Evolutionary conservation across 164 flowering plant species (phyloP).

Genomic region (Cinnamomum micranthum): DNA sequence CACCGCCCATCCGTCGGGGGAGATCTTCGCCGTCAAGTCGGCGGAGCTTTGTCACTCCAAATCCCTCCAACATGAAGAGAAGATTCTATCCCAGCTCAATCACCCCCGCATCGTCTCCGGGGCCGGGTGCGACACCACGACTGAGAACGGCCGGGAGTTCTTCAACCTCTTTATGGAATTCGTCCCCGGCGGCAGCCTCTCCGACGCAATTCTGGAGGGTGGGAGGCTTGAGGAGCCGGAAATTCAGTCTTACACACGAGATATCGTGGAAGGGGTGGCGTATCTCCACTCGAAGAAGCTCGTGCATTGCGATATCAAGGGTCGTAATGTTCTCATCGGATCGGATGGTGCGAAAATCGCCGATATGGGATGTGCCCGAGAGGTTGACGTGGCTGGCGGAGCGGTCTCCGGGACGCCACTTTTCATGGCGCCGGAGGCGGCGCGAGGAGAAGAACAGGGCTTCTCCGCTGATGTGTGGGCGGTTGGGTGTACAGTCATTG

Average conservation of each 20-base stretch:
- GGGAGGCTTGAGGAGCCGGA: constrained; percentile 37
- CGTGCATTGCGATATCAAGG: constrained; percentile 82
- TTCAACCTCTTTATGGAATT: constrained; percentile 73
- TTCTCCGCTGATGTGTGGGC: constrained; percentile 77
- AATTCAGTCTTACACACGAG: constrained; percentile 29
- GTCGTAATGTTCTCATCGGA: constrained; percentile 53
- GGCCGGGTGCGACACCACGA: constrained; percentile 40
- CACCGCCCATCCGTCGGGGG: constrained; percentile 38
- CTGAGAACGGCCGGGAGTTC: constrained; percentile 25
- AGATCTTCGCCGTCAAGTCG: constrained; percentile 64
- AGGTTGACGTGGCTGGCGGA: constrained; percentile 11
- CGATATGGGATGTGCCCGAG: constrained; percentile 73
- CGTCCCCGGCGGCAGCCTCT: constrained; percentile 49
- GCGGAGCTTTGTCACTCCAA: constrained; percentile 32
- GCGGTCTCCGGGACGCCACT: constrained; percentile 58
- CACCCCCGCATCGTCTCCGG: constrained; percentile 45
- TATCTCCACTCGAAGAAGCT: constrained; percentile 55
- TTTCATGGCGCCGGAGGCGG: constrained; percentile 90
- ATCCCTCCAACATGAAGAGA: constrained; percentile 45
- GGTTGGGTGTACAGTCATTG: constrained; percentile 71
- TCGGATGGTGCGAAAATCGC: constrained; percentile 52
- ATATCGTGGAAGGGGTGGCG: constrained; percentile 48
- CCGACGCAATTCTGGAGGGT: constrained; percentile 32
- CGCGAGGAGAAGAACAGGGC: constrained; percentile 65
- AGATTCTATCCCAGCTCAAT: constrained; percentile 33